Base-by-base conservation (phyloP, 306 rosid species). In the Fragaria iinumae region DNA sequence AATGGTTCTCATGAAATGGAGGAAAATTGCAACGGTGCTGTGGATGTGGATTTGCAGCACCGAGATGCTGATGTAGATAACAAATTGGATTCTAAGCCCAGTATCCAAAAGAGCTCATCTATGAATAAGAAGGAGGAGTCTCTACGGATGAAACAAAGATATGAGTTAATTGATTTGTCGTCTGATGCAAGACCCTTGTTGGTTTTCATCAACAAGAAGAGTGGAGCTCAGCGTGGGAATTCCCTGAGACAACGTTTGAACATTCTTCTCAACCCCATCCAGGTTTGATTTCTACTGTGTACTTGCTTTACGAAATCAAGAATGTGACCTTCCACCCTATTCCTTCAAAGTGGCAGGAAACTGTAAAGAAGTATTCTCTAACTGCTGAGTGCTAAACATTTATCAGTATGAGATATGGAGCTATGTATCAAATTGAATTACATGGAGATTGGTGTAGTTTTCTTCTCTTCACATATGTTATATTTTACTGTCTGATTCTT, bases 141-240 rank as follows among this genome's bases (percentile, higher is more conserved):
- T 77, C 77, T 91, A 67, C 80, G 86, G 77, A 87, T 83, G 82
- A 96, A 83, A 73, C 94, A 88, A 86, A 86, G 63, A 57, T 89
- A 91, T 50, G 98, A 92, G 83, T 75, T 96, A 89, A 87, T 77
- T 81, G 98, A 89, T 82, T 81, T 91, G 80, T 93, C 97, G 38
- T 84, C 97, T 18, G 97, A 96, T 85, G 91, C 97, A 72, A 93
- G 99, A 69, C 97, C 99, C 50, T 74, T 96, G 83, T 83, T 96
- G 80, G 99, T 96, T 82, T 93, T 96, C 73, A 77, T 93, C 80
- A 96, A 96, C 88, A 96, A 96, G 86, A 96, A 96, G 96, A 96
- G 99, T 87, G 99, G 99, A 57, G 99, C 99, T 71, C 99, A 93
- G 60, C 97, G 92, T 77, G 99, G 99, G 82, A 91, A 93, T 86